Percentiles rank a stretch among this genome's conserved stretches.
Evolutionary conservation across 2,329 filamentous ascomycete genomes (phyloP).

Genomic region (Thielaviopsis musarum): DNA sequence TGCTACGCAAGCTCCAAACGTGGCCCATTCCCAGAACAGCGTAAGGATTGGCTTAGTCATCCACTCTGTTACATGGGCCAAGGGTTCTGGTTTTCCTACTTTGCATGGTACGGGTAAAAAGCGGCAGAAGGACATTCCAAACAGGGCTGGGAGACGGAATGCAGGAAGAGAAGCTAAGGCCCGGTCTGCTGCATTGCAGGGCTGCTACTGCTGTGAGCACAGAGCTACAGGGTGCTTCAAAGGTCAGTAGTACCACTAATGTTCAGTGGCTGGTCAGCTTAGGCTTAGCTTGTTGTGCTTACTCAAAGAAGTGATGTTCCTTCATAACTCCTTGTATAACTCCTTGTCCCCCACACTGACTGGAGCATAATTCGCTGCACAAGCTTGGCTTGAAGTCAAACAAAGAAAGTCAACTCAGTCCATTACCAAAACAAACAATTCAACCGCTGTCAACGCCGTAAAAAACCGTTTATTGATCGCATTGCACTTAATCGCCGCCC

Average conservation of each 20-base stretch:
- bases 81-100: neutral
- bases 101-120: neutral
- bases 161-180: neutral
- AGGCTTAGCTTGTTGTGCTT: neutral
- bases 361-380: neutral
- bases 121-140: neutral
- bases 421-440: neutral
- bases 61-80: neutral
- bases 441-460: neutral
- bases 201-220: too few relatives aligned
- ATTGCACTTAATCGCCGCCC: too few relatives aligned
- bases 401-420: too few relatives aligned
- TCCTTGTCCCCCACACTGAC: neutral
- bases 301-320: too few relatives aligned
- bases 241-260: neutral
- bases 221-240: too few relatives aligned
- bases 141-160: neutral
- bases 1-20: slow-evolving; percentile 12
- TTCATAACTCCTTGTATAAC: too few relatives aligned
- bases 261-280: neutral
- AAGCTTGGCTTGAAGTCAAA: too few relatives aligned
- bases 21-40: slow-evolving; percentile 10
- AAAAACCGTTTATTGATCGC: neutral
- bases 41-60: slow-evolving; percentile 9
- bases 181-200: too few relatives aligned